Percentiles rank a stretch among this genome's conserved stretches.
Evolutionary conservation across 805 yeast genomes (phyloP).

Genomic region (Spathaspora passalidarum): DNA sequence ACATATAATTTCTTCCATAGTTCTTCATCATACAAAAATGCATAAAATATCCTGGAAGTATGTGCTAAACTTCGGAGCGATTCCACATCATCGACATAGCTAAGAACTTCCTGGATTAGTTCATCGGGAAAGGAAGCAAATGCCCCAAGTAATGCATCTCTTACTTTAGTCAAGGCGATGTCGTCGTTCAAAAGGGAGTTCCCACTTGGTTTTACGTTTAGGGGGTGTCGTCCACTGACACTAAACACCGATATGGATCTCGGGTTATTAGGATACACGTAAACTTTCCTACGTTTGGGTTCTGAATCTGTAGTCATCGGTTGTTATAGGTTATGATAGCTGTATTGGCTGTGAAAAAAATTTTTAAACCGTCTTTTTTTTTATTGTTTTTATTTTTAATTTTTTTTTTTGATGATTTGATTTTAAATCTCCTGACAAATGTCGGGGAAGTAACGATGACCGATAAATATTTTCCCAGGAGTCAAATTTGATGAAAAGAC

Average conservation of each 20-base stretch:
- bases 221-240: slow-evolving; percentile 54
- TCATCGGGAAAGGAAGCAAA: slow-evolving; percentile 61
- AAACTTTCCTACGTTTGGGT: slow-evolving; percentile 1
- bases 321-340: no score
- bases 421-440: neutral
- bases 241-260: slow-evolving; percentile 19
- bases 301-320: neutral
- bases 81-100: slow-evolving; percentile 42
- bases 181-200: slow-evolving; percentile 44
- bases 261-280: slow-evolving; percentile 10
- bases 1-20: slow-evolving; percentile 68
- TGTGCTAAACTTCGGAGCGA: slow-evolving; percentile 54
- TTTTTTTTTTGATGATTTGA: neutral
- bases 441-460: neutral
- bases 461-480: neutral
- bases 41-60: slow-evolving; percentile 66
- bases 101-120: slow-evolving; percentile 50
- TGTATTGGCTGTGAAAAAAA: slow-evolving; percentile 1
- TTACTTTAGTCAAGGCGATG: slow-evolving; percentile 15
- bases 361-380: neutral
- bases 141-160: slow-evolving; percentile 47
- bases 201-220: slow-evolving; percentile 75
- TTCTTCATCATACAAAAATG: slow-evolving; percentile 73
- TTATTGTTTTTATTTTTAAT: neutral
- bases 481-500: neutral